Conservation (phyloP, 768 basidiomycete genomes). For the Lactifluus pinguis region DNA sequence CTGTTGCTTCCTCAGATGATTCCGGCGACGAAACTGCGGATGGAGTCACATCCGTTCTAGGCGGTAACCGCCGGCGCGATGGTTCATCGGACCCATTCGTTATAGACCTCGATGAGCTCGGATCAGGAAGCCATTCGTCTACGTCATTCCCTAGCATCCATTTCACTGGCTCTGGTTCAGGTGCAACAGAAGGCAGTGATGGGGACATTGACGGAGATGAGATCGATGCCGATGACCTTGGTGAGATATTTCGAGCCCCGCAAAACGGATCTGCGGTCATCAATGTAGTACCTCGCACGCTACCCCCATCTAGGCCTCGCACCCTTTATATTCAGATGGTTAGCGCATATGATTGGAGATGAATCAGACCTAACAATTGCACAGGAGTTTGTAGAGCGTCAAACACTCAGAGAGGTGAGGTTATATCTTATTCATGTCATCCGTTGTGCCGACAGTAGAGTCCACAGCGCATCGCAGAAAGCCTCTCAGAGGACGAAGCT, state of each 20-base stretch:
- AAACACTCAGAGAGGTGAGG: conserved; percentile 76
- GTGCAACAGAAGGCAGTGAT: conserved; percentile 38
- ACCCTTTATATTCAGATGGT: conserved; percentile 96
- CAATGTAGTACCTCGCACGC: conserved; percentile 9
- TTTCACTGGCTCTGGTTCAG: conserved; percentile 39
- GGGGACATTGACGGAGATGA: conserved; percentile 35
- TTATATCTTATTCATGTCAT: not conserved
- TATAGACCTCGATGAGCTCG: conserved; percentile 55
- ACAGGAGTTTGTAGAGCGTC: conserved; percentile 84
- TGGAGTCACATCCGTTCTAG: conserved; percentile 51
- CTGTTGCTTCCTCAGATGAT: conserved; percentile 39
- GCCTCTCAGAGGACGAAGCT: conserved; percentile 72
- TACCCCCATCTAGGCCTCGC: conserved; percentile 23
- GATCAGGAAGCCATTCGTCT: conserved; percentile 38
- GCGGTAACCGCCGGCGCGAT: conserved; percentile 25
- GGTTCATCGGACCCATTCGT: conserved; percentile 42
- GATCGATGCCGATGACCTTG: conserved; percentile 23
- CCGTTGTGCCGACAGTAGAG: not conserved
- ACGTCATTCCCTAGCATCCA: conserved; percentile 81
- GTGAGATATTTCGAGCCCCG: conserved; percentile 19
- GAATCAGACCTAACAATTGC: conserved; percentile 8
- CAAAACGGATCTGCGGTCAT: conserved; percentile 10
- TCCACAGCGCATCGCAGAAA: conserved; percentile 64
- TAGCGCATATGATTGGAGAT: conserved; percentile 12
- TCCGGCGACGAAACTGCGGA: conserved; percentile 31